Evolutionary conservation across 2,329 filamentous ascomycete species (phyloP).

Genomic region (Coleophoma cylindrospora): DNA sequence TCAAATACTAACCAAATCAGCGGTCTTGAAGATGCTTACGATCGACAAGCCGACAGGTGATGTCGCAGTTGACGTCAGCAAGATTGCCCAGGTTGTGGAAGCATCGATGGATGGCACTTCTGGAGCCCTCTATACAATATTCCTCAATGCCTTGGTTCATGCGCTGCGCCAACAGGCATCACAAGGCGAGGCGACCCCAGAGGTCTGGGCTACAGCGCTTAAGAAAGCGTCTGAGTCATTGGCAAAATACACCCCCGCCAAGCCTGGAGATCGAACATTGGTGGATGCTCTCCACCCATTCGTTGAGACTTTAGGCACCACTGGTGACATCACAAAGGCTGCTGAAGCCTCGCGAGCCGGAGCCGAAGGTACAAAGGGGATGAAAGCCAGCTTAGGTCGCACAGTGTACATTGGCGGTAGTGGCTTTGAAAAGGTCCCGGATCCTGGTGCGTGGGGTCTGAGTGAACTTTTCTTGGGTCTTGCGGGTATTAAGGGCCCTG

Average conservation of each 20-base stretch:
- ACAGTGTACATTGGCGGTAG: slow-evolving; percentile 77
- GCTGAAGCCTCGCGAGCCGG: slow-evolving; percentile 71
- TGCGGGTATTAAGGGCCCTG: slow-evolving; percentile 38
- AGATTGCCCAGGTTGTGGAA: slow-evolving; percentile 60
- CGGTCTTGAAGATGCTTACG: slow-evolving; percentile 37
- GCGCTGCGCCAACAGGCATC: slow-evolving; percentile 27
- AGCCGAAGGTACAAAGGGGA: slow-evolving; percentile 81
- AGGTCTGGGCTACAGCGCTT: slow-evolving; percentile 59
- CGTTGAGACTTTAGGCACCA: slow-evolving; percentile 62
- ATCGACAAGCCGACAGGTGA: slow-evolving; percentile 45
- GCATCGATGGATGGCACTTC: slow-evolving; percentile 70
- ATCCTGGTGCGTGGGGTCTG: slow-evolving; percentile 73
- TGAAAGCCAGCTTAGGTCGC: slow-evolving; percentile 83
- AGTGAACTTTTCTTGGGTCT: slow-evolving; percentile 79
- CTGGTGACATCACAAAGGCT: slow-evolving; percentile 64
- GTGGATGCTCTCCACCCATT: slow-evolving; percentile 90
- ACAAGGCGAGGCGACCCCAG: slow-evolving; percentile 32
- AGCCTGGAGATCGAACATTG: slow-evolving; percentile 82
- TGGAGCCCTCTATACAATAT: slow-evolving; percentile 73
- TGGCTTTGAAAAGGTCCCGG: slow-evolving; percentile 68
- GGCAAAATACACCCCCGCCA: slow-evolving; percentile 81
- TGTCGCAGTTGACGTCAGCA: slow-evolving; percentile 52
- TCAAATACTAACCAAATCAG: slow-evolving; percentile 23
- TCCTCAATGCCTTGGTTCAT: slow-evolving; percentile 64
- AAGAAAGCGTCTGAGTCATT: slow-evolving; percentile 66